Percentiles rank a stretch among this genome's conserved stretches.
Evolutionary conservation across 805 yeast species (phyloP).

Genomic region (Lipomyces yamanashiensis): DNA sequence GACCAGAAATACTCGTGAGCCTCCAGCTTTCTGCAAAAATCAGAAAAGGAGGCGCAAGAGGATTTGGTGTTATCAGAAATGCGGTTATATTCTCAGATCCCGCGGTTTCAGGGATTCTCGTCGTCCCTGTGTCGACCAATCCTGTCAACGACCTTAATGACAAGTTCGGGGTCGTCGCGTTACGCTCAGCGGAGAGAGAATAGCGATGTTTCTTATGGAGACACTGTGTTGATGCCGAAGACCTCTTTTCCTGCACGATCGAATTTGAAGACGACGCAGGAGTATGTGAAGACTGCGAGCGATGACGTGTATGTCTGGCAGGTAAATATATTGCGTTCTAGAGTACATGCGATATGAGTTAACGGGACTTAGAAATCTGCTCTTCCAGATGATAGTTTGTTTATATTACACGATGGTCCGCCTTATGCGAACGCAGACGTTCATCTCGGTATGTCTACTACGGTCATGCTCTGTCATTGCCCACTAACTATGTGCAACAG

Average conservation of each 20-base stretch:
- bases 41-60: too few species aligned
- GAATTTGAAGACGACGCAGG: slow-evolving; percentile 51
- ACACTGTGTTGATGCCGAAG: slow-evolving; percentile 56
- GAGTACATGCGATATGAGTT: background rate
- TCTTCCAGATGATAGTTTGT: slow-evolving; percentile 45
- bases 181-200: background rate
- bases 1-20: too few species aligned
- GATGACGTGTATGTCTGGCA: slow-evolving; percentile 72
- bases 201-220: slow-evolving; percentile 7
- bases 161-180: background rate
- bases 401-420: slow-evolving; percentile 92
- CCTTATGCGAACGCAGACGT: slow-evolving; percentile 97
- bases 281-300: slow-evolving; percentile 58
- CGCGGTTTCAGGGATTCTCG: background rate
- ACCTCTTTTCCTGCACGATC: slow-evolving; percentile 71
- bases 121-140: background rate
- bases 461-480: background rate
- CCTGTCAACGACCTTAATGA: background rate
- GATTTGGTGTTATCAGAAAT: too few species aligned
- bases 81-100: too few species aligned
- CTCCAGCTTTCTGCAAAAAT: too few species aligned
- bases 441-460: slow-evolving; percentile 55
- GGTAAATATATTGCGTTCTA: slow-evolving; percentile 21
- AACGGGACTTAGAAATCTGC: slow-evolving; percentile 7
- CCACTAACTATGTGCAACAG: slow-evolving; percentile 43